A percentile compares a stretch with the other conserved stretches of the same genome.
Conservation (phyloP, 345 rosid genomes). For the Moringa oleifera region DNA sequence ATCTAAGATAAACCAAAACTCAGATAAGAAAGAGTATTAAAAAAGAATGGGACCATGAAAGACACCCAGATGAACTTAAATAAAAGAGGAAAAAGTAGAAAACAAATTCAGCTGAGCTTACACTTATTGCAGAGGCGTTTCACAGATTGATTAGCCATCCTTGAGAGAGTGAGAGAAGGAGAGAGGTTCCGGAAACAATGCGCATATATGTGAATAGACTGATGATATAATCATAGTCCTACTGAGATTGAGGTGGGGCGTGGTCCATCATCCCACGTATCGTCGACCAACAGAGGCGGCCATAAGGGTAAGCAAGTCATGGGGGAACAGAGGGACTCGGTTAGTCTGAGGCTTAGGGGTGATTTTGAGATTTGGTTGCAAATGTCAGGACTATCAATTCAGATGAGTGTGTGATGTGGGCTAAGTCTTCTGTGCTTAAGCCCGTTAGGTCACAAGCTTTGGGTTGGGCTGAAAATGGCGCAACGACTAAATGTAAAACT, state of each 20-base stretch:
- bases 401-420: too few relatives aligned
- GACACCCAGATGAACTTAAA: background rate
- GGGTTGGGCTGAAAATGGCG: too few relatives aligned
- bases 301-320: background rate
- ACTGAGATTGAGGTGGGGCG: too few relatives aligned
- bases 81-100: background rate
- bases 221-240: too few relatives aligned
- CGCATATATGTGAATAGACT: too few relatives aligned
- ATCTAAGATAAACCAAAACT: too few relatives aligned
- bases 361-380: background rate
- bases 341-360: background rate
- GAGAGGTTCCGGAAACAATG: background rate
- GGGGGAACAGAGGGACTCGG: background rate
- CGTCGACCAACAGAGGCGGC: background rate
- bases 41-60: background rate
- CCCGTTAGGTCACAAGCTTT: too few relatives aligned
- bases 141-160: constrained; percentile 18
- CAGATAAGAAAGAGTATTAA: background rate
- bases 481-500: too few relatives aligned
- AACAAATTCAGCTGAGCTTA: background rate
- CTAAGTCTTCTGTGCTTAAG: too few relatives aligned
- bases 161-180: too few relatives aligned
- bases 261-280: background rate
- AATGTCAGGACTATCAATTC: background rate
- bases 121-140: constrained; percentile 16